Evolutionary conservation across 2,329 filamentous ascomycete genomes (phyloP).

Genomic region (Lecanosticta acicola): DNA sequence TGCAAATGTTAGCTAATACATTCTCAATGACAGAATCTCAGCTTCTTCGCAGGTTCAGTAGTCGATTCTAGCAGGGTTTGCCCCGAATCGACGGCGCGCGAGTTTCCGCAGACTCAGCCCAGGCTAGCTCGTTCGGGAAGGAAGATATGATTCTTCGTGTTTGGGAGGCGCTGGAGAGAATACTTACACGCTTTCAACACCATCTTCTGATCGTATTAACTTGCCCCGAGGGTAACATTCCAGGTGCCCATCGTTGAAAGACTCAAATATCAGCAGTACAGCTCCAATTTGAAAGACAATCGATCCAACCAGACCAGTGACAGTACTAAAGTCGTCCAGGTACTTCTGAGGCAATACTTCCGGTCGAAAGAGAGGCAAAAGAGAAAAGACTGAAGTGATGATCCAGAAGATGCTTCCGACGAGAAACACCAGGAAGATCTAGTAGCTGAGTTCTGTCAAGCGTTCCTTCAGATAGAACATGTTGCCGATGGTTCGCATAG

Average conservation of each 20-base stretch:
- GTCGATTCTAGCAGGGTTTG: no score
- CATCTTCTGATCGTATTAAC: no score
- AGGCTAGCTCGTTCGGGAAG: no score
- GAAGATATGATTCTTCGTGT: no score
- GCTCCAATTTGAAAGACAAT: not conserved
- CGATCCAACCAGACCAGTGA: not conserved
- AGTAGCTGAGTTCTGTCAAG: not conserved
- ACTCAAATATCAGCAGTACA: not conserved
- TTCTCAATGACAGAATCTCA: no score
- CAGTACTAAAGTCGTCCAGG: not conserved
- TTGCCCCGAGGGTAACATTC: no score
- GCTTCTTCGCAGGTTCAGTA: no score
- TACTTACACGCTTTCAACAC: no score
- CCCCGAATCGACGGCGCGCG: no score
- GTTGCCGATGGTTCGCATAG: not conserved
- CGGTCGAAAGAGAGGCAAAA: not conserved
- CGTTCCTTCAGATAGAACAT: not conserved
- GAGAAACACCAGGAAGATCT: not conserved
- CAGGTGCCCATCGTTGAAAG: not conserved
- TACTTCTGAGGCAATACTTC: not conserved
- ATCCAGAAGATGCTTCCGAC: not conserved
- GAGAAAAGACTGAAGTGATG: not conserved
- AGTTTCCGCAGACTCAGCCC: no score
- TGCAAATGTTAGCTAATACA: no score
- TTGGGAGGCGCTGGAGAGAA: no score